These are phyloP conservation scores for Cladophialophora psammophila DNA, from an alignment of 2,329 filamentous ascomycete species.

Conservation along the genomic window DNA sequence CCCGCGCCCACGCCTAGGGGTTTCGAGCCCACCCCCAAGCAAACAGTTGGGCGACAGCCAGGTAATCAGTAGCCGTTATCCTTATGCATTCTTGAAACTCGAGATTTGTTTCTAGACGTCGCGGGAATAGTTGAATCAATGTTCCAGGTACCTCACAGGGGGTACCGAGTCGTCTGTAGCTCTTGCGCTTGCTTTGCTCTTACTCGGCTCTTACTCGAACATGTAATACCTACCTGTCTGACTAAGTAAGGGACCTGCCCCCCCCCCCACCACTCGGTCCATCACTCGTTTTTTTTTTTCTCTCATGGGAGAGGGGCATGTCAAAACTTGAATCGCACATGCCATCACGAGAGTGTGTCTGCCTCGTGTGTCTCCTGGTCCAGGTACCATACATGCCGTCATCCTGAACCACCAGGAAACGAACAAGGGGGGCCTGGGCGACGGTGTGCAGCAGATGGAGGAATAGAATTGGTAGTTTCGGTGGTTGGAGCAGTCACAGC, in stretches of 20 bases:
- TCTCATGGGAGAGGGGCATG: background rate
- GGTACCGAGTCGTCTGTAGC: no score
- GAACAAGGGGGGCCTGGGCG: background rate
- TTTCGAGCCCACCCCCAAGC: background rate
- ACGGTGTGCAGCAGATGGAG: constrained; percentile 2
- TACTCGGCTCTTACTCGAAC: no score
- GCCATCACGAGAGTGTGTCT: background rate
- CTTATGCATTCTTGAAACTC: background rate
- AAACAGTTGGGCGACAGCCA: background rate
- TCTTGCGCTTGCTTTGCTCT: no score
- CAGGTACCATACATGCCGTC: background rate
- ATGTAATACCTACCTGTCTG: background rate
- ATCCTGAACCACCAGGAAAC: background rate
- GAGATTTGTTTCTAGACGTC: background rate
- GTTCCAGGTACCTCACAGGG: no score
- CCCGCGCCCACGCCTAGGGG: background rate
- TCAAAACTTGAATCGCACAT: background rate
- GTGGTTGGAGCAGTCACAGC: no score
- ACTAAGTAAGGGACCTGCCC: background rate
- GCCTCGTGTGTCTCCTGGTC: background rate
- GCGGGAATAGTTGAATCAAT: background rate
- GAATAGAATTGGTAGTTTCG: background rate
- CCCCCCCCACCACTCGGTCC: background rate
- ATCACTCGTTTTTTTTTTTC: background rate
- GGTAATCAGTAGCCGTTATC: background rate